Conservation (phyloP, 164 flowering plant genomes). For the Magnolia officinalis region DNA sequence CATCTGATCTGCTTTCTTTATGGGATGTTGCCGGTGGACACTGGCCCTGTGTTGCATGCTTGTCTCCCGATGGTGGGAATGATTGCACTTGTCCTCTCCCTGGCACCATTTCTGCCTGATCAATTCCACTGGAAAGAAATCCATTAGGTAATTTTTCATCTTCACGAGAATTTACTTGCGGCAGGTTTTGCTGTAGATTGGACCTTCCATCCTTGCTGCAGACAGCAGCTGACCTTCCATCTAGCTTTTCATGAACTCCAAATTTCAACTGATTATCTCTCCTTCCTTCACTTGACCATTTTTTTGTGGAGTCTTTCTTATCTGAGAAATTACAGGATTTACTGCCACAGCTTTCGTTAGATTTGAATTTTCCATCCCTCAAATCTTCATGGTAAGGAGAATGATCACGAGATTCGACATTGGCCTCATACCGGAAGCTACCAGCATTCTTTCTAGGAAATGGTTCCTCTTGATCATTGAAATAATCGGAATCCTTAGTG, state of each 20-base stretch:
- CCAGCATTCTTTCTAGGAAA: constrained; percentile 10
- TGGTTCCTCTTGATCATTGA: constrained; percentile 20
- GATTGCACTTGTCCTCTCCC: constrained; percentile 7
- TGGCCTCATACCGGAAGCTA: constrained; percentile 10
- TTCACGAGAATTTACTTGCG: constrained; percentile 17
- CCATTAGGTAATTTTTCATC: constrained; percentile 38
- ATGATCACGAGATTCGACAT: constrained; percentile 30
- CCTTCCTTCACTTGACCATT: constrained; percentile 34
- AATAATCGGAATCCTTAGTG: constrained; percentile 33
- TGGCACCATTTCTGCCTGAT: constrained; percentile 12
- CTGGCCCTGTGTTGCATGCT: constrained; percentile 9
- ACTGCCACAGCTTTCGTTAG: constrained; percentile 30
- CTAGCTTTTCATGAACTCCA: constrained; percentile 21
- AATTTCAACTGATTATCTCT: constrained; percentile 28
- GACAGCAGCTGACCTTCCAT: constrained; percentile 21
- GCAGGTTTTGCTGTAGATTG: constrained; percentile 22
- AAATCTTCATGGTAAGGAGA: constrained; percentile 29
- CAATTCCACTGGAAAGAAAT: constrained; percentile 31
- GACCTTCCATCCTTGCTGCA: constrained; percentile 27
- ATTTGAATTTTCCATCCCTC: constrained; percentile 31
- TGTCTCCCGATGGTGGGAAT: constrained; percentile 3
- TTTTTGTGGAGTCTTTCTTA: constrained; percentile 41
- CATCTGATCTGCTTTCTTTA: constrained; percentile 37
- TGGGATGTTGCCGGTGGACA: constrained; percentile 22
- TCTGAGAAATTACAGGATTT: constrained; percentile 20